Evolutionary conservation across 2,329 filamentous ascomycete species (phyloP), one percentile per base, ranked within the genome.

Genomic region (Exophiala calicioides): DNA sequence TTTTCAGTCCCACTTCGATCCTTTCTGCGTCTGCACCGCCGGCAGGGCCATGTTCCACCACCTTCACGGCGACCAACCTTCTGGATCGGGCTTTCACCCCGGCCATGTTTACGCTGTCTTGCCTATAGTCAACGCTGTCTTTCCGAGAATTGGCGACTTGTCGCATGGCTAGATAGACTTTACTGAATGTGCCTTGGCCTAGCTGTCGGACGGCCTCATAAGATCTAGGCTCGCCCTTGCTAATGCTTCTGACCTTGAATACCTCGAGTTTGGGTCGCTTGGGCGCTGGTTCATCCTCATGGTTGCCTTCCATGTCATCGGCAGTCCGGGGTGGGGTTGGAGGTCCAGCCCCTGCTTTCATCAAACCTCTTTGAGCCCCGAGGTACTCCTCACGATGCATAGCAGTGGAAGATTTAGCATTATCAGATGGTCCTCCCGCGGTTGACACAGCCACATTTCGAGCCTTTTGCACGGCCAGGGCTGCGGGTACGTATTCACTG

Each of bases 131-230:
- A 39, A 67, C 60, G 45, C 64, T 63, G 9, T 60, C 71, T 27
- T 77, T 74, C 0, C 77, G 74, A 7, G 74, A 65, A 16, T 45
- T 42, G 8, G 72, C 68, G 30, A 81, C 78, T 62, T 94, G 82
- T 60, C 86, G 89, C 8, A 90, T 95, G 3, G 90, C 93, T 31
- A 98, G 75, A 70, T 94, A 85, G 15, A 98, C 93, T 61, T 88
- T 88, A 65, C 90, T 96, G 66, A 98, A 98, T 0, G 93, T 96
- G 27, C 93, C 93, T 60, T 95, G 88, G 4, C 93, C 93, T 4
- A 98, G 78, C 55, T 84, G 73, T 48, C 87, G 85, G 29, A 98
- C 70, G 9, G 85, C 86, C 56, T 87, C 81, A 82, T 93, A 98
- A 56, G 81, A 77, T 46, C 85, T 81, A 15, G 81, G 76, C 64